phyloP scores from a whole-genome alignment of 202 grass and related monocot genomes.

The Eragrostis tef region DNA sequence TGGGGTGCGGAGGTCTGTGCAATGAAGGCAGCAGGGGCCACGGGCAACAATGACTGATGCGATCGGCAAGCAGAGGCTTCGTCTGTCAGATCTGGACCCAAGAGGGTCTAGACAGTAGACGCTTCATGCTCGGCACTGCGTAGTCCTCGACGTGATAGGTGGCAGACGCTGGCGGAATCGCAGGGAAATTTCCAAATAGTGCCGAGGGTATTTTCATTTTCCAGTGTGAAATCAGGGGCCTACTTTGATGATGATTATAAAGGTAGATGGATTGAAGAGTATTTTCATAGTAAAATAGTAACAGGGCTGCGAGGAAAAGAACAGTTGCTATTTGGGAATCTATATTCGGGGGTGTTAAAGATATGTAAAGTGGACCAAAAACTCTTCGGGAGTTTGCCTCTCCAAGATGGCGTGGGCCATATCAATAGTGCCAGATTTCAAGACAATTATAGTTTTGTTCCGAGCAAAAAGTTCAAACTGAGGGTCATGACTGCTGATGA shows the following conservation, averaged over 20 bases:
- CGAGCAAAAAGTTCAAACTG: conserved; percentile 32
- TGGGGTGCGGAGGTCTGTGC: background rate
- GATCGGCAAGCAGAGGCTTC: background rate
- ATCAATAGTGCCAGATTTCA: conserved; percentile 23
- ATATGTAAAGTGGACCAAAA: no score
- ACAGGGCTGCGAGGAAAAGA: background rate
- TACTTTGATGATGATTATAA: conserved; percentile 26
- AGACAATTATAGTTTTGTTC: conserved; percentile 42
- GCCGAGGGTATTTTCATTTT: background rate
- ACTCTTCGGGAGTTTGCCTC: no score
- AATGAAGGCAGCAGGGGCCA: no score
- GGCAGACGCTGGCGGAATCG: background rate
- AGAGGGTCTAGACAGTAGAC: no score
- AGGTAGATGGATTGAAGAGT: conserved; percentile 13
- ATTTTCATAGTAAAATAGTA: conserved; percentile 11
- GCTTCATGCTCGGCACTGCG: no score
- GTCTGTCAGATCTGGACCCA: no score
- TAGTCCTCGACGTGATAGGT: no score
- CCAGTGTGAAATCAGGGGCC: background rate
- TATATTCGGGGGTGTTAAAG: no score
- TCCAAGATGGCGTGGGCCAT: conserved; percentile 10
- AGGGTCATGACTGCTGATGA: conserved; percentile 18
- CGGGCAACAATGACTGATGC: background rate
- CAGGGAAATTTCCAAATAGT: background rate
- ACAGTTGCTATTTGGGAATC: background rate